Base-by-base conservation (phyloP, 1,284 basidiomycete genomes). In the Puccinia brachypodii region DNA sequence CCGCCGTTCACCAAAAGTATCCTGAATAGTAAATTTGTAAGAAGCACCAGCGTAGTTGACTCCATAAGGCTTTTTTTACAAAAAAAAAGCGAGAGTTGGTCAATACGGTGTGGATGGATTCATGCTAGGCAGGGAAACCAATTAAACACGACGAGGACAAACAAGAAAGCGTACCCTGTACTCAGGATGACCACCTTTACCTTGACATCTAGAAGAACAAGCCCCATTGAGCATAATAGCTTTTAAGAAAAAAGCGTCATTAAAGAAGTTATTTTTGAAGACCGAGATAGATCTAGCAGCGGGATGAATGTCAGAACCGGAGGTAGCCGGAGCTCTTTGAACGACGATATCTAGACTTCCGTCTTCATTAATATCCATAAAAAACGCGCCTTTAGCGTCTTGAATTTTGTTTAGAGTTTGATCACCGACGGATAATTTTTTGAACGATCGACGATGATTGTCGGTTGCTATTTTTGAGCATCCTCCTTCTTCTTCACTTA, bases 241-340 rank as follows among this genome's bases (percentile, higher is more conserved):
- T 86, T 98, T 98, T 82, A 99, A 89, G 90, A 99, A 99, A 89
- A 99, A 99, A 0, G 97, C 96, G 85, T 99, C 97, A 85, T 96
- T 95, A 86, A 97, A 99, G 85, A 95, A 95, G 87, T 98, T 98
- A 87, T 99, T 99, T 87, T 97, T 95, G 58, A 99, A 89, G 84
- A 99, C 98, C 0, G 91, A 87, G 19, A 95, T 88, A 66, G 83
- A 84, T 22, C 87, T 83, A 31, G 84, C 80, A 0, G 84, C 83
- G 1, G 86, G 87, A 25, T 2, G 16, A 6, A 82, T 82, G 81
- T 91, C 90, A 14, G 88, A 87, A 0, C 93, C 94, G 16, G 25
- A 33, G 40, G 9, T 4, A 3, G 22, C 22, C 0, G 38, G n/a
- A 0, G 91, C 91, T 53, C 96, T 89, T 85, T 98, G 95, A 0